Conservation (phyloP, 2,329 filamentous ascomycete genomes). For the Colletotrichum chlorophyti region DNA sequence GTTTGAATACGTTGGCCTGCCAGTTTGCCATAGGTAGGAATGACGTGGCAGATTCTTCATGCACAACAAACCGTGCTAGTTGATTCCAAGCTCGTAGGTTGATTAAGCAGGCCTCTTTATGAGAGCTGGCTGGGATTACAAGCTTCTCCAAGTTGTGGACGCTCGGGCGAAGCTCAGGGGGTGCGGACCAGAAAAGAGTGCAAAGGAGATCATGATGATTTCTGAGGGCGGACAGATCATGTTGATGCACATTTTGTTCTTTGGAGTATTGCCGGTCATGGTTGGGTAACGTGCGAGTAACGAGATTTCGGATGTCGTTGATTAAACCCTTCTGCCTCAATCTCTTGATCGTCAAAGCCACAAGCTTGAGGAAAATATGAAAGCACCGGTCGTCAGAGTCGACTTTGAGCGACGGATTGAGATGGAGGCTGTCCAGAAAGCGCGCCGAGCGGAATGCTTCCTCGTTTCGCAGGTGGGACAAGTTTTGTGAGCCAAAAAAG, state of each 20-base stretch:
- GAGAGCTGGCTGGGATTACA: slow-evolving; percentile 64
- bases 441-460: slow-evolving; percentile 65
- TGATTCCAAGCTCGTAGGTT: slow-evolving; percentile 70
- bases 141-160: slow-evolving; percentile 64
- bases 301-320: slow-evolving; percentile 67
- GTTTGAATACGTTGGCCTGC: slow-evolving; percentile 64
- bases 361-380: slow-evolving; percentile 70
- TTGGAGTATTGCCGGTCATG: slow-evolving; percentile 70
- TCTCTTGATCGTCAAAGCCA: slow-evolving; percentile 63
- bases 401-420: slow-evolving; percentile 53
- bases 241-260: slow-evolving; percentile 64
- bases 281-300: slow-evolving; percentile 69
- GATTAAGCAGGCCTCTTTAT: slow-evolving; percentile 71
- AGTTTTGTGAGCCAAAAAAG: slow-evolving; percentile 69
- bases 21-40: slow-evolving; percentile 55
- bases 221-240: slow-evolving; percentile 67
- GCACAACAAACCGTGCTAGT: slow-evolving; percentile 62
- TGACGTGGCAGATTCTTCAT: slow-evolving; percentile 49
- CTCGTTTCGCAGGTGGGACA: slow-evolving; percentile 70
- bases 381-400: slow-evolving; percentile 67
- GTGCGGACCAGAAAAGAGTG: slow-evolving; percentile 70
- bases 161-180: slow-evolving; percentile 58
- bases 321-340: slow-evolving; percentile 52
- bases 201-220: slow-evolving; percentile 75
- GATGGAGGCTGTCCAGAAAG: slow-evolving; percentile 64